phyloP scores from a whole-genome alignment of 2,329 filamentous ascomycete genomes.

The Stenocarpella maydis region DNA sequence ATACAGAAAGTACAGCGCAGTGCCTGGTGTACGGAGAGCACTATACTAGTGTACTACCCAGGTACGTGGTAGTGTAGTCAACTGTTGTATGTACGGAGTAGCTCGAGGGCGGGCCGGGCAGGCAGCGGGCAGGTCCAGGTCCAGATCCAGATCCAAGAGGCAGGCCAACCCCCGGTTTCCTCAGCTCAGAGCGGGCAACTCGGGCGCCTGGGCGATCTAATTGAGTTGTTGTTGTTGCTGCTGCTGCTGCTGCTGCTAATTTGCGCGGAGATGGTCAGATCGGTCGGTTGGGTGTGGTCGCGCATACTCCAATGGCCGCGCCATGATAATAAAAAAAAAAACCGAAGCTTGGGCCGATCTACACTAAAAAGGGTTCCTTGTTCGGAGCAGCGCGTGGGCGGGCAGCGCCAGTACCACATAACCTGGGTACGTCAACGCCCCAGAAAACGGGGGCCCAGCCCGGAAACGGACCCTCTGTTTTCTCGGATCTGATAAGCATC shows the following conservation, averaged over 20 bases:
- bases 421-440: too few relatives aligned
- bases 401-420: too few relatives aligned
- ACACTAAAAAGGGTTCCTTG: constrained; percentile 14
- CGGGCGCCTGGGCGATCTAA: background rate
- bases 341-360: constrained; percentile 20
- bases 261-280: constrained; percentile 14
- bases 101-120: constrained; percentile 10
- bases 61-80: too few relatives aligned
- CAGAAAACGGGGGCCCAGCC: constrained; percentile 19
- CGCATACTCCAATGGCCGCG: background rate
- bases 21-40: too few relatives aligned
- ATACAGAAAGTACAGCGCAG: constrained; percentile 13
- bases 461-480: constrained; percentile 27
- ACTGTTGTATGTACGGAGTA: too few relatives aligned
- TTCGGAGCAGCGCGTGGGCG: constrained; percentile 19
- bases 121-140: background rate
- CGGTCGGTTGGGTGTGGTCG: background rate
- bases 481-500: constrained; percentile 34
- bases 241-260: background rate
- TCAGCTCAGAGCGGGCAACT: too few relatives aligned
- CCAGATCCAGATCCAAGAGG: background rate
- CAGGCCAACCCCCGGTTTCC: background rate
- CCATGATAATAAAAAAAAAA: constrained; percentile 8
- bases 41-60: too few relatives aligned
- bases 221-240: background rate